These are phyloP conservation scores for Trapa bicornis DNA, from an alignment of 345 rosid genomes.

Conservation along the genomic window DNA sequence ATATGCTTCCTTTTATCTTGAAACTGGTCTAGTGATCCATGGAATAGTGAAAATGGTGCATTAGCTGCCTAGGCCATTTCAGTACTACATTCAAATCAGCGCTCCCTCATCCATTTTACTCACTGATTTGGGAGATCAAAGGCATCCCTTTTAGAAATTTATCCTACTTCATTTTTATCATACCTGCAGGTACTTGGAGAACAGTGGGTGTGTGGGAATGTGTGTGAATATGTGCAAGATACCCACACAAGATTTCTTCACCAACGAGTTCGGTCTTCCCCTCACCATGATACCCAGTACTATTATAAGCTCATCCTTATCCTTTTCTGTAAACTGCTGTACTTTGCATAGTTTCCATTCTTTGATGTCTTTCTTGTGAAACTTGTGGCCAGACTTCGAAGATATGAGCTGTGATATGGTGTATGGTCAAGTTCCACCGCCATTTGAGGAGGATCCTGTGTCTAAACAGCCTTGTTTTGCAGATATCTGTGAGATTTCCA, in stretches of 20 bases:
- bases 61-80: background rate
- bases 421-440: conserved; percentile 74
- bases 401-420: conserved; percentile 98
- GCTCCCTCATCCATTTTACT: too few species aligned
- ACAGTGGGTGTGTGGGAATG: conserved; percentile 96
- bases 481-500: conserved; percentile 35
- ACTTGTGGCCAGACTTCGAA: conserved; percentile 51
- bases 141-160: background rate
- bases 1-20: too few species aligned
- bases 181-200: conserved; percentile 70
- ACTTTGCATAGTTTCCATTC: background rate
- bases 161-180: background rate
- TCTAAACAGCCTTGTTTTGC: conserved; percentile 52
- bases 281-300: conserved; percentile 86
- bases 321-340: background rate
- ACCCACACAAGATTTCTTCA: conserved; percentile 96
- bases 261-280: conserved; percentile 94
- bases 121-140: background rate
- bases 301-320: background rate
- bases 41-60: background rate
- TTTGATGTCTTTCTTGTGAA: background rate
- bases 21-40: background rate
- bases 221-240: conserved; percentile 95
- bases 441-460: conserved; percentile 64
- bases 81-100: background rate